Conservation (phyloP, 202 grass and related monocot genomes). For the Schoenoplectus tabernaemontani region DNA sequence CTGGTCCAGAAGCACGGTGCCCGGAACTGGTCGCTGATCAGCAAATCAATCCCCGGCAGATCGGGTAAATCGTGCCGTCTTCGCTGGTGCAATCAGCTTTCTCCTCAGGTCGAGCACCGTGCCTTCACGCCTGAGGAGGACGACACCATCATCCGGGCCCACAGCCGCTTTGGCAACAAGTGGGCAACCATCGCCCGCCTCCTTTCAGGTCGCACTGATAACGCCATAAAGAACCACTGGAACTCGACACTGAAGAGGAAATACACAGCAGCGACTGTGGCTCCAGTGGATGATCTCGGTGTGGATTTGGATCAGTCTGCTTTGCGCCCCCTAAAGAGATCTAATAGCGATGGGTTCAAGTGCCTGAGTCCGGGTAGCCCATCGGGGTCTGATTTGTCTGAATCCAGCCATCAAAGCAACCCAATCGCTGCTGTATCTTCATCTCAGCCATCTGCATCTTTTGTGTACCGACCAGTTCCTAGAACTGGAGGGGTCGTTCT, state of each 20-base stretch:
- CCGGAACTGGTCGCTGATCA: conserved; percentile 80
- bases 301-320: neutral
- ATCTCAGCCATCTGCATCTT: conserved; percentile 18
- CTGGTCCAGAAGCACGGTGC: conserved; percentile 54
- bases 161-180: conserved; percentile 69
- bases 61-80: conserved; percentile 87
- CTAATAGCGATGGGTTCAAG: conserved; percentile 41
- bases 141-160: conserved; percentile 69
- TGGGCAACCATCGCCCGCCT: conserved; percentile 87
- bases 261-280: neutral
- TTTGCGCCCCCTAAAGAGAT: conserved; percentile 46
- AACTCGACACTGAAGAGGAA: conserved; percentile 92
- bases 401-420: conserved; percentile 60
- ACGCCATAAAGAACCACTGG: conserved; percentile 99
- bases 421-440: neutral
- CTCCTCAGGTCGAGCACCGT: conserved; percentile 82
- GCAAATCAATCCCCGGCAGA: conserved; percentile 51
- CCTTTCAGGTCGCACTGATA: conserved; percentile 75
- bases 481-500: conserved; percentile 37
- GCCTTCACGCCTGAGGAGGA: conserved; percentile 78
- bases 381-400: conserved; percentile 52
- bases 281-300: neutral
- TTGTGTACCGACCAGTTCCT: conserved; percentile 44
- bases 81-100: conserved; percentile 90
- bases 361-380: conserved; percentile 56